These are phyloP conservation scores for Aspergillus proliferans DNA, from an alignment of 2,329 filamentous ascomycete species.

Conservation along the genomic window DNA sequence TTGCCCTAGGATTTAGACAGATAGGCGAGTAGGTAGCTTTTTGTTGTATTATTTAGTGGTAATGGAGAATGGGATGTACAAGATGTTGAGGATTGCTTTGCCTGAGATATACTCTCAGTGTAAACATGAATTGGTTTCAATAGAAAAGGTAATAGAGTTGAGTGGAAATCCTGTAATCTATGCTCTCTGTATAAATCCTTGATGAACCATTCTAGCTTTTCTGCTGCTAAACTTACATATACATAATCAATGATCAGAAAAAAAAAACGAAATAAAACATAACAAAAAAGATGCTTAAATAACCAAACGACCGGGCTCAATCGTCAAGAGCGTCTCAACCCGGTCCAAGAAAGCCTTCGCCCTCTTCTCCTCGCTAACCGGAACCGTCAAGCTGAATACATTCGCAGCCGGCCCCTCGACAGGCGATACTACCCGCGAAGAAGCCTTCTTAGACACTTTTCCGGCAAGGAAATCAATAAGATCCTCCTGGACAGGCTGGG, in stretches of 20 bases:
- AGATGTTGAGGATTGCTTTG: no score
- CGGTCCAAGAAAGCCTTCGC: conserved; percentile 77
- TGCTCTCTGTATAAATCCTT: background rate
- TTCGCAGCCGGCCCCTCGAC: conserved; percentile 54
- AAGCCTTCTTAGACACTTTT: conserved; percentile 32
- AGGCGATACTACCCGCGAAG: conserved; percentile 7
- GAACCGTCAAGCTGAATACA: conserved; percentile 74
- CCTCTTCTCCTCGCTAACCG: conserved; percentile 72
- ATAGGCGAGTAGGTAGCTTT: background rate
- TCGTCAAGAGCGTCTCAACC: conserved; percentile 75
- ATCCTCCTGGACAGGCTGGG: conserved; percentile 54
- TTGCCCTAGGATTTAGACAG: background rate
- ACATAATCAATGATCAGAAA: conserved; percentile 11
- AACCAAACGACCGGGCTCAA: conserved; percentile 70
- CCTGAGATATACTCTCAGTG: no score
- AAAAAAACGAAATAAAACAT: conserved; percentile 10
- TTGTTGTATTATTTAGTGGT: no score
- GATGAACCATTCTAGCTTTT: background rate
- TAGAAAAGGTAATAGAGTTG: no score
- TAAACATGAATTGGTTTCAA: no score
- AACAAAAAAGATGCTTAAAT: conserved; percentile 30
- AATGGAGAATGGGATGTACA: no score
- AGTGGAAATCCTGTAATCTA: no score
- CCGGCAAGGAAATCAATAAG: conserved; percentile 75
- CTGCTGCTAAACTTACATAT: conserved; percentile 4